These are phyloP conservation scores for Trichoderma koningii DNA, from an alignment of 2,329 filamentous ascomycete genomes.

Conservation along the genomic window DNA sequence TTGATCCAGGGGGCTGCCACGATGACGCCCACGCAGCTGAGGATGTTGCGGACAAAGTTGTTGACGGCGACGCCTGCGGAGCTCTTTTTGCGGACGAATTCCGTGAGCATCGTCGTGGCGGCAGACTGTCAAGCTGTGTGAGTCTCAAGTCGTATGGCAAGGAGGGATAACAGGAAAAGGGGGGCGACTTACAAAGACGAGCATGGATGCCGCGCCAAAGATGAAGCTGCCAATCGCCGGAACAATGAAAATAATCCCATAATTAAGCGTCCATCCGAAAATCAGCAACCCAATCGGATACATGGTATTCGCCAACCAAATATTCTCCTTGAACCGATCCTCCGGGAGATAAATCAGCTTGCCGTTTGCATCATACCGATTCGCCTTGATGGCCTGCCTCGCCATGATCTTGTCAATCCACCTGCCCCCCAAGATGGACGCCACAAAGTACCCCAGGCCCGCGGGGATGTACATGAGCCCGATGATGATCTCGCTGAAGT, in stretches of 20 bases:
- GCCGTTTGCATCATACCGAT: slow-evolving; percentile 67
- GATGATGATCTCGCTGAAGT: slow-evolving; percentile 66
- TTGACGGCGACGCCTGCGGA: slow-evolving; percentile 77
- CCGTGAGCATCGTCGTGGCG: slow-evolving; percentile 80
- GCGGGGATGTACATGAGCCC: slow-evolving; percentile 78
- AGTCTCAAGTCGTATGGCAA: not conserved
- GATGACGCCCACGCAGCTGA: slow-evolving; percentile 70
- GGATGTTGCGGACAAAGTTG: slow-evolving; percentile 79
- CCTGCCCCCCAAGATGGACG: slow-evolving; percentile 35
- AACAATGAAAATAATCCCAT: slow-evolving; percentile 66
- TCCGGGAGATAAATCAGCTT: slow-evolving; percentile 71
- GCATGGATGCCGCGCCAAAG: slow-evolving; percentile 77
- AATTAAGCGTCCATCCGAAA: slow-evolving; percentile 74
- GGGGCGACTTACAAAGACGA: slow-evolving; percentile 63
- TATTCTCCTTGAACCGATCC: slow-evolving; percentile 81
- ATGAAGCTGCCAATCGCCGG: slow-evolving; percentile 67
- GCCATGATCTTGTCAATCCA: slow-evolving; percentile 85
- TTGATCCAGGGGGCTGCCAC: slow-evolving; percentile 70
- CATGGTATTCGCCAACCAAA: slow-evolving; percentile 70
- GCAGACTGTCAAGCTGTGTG: slow-evolving; percentile 45
- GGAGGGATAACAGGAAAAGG: not conserved
- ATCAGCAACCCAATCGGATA: slow-evolving; percentile 71
- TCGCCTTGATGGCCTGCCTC: slow-evolving; percentile 69
- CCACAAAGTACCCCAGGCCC: slow-evolving; percentile 63
- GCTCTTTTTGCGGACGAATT: slow-evolving; percentile 74